These are phyloP conservation scores for Claviceps africana DNA, from an alignment of 2,329 filamentous ascomycete genomes.

Conservation along the genomic window DNA sequence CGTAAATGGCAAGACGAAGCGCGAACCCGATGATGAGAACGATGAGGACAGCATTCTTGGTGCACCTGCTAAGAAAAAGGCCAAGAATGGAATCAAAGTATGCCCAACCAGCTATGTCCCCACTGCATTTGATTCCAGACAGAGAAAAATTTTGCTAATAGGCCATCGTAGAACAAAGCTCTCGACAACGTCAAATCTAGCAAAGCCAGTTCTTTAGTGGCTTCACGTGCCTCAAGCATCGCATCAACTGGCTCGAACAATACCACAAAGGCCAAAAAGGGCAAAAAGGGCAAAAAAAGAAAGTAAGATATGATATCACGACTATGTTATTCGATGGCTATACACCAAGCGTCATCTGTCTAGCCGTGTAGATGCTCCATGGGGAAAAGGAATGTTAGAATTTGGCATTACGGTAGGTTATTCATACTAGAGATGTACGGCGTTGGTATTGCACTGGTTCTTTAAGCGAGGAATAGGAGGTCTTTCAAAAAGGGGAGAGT, in stretches of 20 bases:
- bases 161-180: conserved; percentile 63
- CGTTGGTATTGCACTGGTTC: conserved; percentile 7
- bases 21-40: conserved; percentile 66
- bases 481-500: not conserved
- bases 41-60: conserved; percentile 71
- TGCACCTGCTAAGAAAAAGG: conserved; percentile 77
- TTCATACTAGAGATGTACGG: not conserved
- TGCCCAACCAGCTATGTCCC: not conserved
- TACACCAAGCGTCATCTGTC: not conserved
- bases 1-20: conserved; percentile 55
- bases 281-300: conserved; percentile 23
- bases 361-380: not conserved
- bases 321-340: not conserved
- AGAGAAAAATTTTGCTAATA: not conserved
- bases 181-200: conserved; percentile 76
- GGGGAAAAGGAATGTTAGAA: not conserved
- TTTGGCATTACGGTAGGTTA: not conserved
- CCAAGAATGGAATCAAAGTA: conserved; percentile 80
- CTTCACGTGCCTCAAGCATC: conserved; percentile 79
- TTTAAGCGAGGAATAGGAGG: not conserved
- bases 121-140: not conserved
- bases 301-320: conserved; percentile 11
- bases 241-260: conserved; percentile 52
- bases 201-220: conserved; percentile 62
- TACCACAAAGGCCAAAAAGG: conserved; percentile 33